phyloP scores from a whole-genome alignment of 2,329 filamentous ascomycete genomes.

The Stagonosporopsis chrysanthemi region DNA sequence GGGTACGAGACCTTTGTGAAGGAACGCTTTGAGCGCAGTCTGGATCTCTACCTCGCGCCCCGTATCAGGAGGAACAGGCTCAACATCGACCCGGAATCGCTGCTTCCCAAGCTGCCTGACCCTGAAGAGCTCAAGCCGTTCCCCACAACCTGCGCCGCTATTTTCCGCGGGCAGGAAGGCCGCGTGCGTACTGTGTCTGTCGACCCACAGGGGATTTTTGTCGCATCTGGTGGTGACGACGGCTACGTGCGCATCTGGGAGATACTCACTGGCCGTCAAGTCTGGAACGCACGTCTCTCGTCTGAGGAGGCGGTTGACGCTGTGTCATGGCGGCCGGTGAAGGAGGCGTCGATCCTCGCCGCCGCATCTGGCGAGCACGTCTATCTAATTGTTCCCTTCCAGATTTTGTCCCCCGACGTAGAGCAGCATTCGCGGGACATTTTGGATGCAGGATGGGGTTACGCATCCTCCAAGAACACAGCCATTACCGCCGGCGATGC shows the following conservation, averaged over 20 bases:
- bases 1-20: slow-evolving; percentile 91
- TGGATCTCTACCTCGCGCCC: slow-evolving; percentile 95
- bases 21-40: slow-evolving; percentile 92
- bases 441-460: slow-evolving; percentile 90
- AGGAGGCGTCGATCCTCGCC: slow-evolving; percentile 80
- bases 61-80: slow-evolving; percentile 90
- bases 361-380: slow-evolving; percentile 85
- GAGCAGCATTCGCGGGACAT: slow-evolving; percentile 78
- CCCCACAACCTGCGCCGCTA: slow-evolving; percentile 85
- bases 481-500: slow-evolving; percentile 60
- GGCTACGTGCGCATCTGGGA: slow-evolving; percentile 93
- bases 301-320: slow-evolving; percentile 81
- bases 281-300: slow-evolving; percentile 83
- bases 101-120: slow-evolving; percentile 90
- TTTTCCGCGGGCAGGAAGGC: slow-evolving; percentile 88
- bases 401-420: slow-evolving; percentile 73
- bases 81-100: slow-evolving; percentile 93
- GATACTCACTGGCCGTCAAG: slow-evolving; percentile 81
- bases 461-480: slow-evolving; percentile 72
- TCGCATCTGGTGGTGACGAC: slow-evolving; percentile 94
- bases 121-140: slow-evolving; percentile 95
- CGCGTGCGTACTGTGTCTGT: slow-evolving; percentile 84
- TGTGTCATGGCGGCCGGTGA: slow-evolving; percentile 87
- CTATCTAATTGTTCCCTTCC: slow-evolving; percentile 77
- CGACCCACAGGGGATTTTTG: slow-evolving; percentile 82